Conservation (phyloP, 2,329 filamentous ascomycete genomes). For the Balansia obtecta region DNA sequence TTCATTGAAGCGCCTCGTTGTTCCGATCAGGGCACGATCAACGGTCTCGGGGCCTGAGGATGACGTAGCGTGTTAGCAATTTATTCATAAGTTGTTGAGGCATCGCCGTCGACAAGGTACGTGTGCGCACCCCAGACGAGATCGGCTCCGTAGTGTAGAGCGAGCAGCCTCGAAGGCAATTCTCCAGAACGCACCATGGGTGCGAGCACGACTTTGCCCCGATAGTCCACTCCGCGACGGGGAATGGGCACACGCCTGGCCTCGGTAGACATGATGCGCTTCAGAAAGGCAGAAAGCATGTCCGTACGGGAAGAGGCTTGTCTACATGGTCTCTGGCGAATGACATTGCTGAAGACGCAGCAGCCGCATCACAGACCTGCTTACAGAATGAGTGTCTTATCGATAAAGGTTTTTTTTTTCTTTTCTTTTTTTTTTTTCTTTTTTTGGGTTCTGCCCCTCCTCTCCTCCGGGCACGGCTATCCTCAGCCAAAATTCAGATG, state of each 20-base stretch:
- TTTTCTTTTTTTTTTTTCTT: too few species aligned
- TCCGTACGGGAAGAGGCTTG: slow-evolving; percentile 4
- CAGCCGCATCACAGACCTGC: not conserved
- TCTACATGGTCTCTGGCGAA: slow-evolving; percentile 10
- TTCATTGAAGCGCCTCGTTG: slow-evolving; percentile 63
- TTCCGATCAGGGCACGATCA: slow-evolving; percentile 83
- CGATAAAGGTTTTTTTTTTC: not conserved
- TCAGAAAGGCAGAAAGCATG: slow-evolving; percentile 24
- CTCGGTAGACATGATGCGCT: slow-evolving; percentile 44
- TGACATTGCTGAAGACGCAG: not conserved
- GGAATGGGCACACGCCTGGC: slow-evolving; percentile 70
- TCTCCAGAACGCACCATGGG: slow-evolving; percentile 99
- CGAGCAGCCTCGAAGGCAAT: slow-evolving; percentile 74
- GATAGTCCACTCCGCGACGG: slow-evolving; percentile 79
- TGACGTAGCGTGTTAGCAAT: too few species aligned
- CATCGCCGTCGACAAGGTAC: not conserved
- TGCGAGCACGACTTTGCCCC: slow-evolving; percentile 85
- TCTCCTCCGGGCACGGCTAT: too few species aligned
- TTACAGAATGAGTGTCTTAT: not conserved
- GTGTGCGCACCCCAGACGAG: slow-evolving; percentile 70
- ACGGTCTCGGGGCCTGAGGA: slow-evolving; percentile 78
- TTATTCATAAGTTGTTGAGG: not conserved
- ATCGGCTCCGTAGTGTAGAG: slow-evolving; percentile 90
- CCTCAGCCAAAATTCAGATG: too few species aligned
- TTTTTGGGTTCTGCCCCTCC: too few species aligned